Evolutionary conservation across 2,329 filamentous ascomycete genomes (phyloP), one percentile per base, ranked within the genome.

Genomic region (Venturia aucupariae): DNA sequence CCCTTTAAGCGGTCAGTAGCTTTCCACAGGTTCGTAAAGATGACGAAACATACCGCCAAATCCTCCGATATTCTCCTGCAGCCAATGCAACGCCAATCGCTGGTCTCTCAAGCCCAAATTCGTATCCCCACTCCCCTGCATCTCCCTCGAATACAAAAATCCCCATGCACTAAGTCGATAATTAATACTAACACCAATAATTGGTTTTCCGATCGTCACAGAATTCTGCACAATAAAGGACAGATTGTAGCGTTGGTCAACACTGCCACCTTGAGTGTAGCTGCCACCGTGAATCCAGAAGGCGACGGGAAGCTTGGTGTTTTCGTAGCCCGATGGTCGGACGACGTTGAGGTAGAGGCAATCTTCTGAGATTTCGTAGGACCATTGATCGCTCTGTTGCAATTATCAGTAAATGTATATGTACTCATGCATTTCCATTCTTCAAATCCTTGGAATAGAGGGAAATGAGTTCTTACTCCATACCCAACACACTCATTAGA

Each of bases 101-200:
- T 80, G 73, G 64, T 79, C 75, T 17, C 74, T 71, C 1, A 80
- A 70, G 19, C 78, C 79, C n/a, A 70, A 62, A 64, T 80, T 80
- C 62, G 87, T 75, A 46, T 83, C 68, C 0, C 84, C 86, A 62
- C 80, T 80, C 41, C 79, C 79, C 17, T 79, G 76, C 38, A 83
- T 79, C 64, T 83, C 69, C 11, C 73, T 72, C n/a, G 81, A 85
- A 11, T 84, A 81, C 35, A 90, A 73, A 74, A 93, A 91, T 0
- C 90, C 90, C 70, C 90, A 81, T 5, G 84, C 82, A 2, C 85
- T 85, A 60, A 90, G 79, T 11, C 88, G 81, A 73, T 89, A 85
- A 73, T 83, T 84, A 71, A 87, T 82, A 71, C 79, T 82, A 69
- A 77, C 68, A 65, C 69, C 73, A 64, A 78, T 66, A 24, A 76